Base-by-base conservation (phyloP, 1,139 yeast species). In the Pichia sp. region DNA sequence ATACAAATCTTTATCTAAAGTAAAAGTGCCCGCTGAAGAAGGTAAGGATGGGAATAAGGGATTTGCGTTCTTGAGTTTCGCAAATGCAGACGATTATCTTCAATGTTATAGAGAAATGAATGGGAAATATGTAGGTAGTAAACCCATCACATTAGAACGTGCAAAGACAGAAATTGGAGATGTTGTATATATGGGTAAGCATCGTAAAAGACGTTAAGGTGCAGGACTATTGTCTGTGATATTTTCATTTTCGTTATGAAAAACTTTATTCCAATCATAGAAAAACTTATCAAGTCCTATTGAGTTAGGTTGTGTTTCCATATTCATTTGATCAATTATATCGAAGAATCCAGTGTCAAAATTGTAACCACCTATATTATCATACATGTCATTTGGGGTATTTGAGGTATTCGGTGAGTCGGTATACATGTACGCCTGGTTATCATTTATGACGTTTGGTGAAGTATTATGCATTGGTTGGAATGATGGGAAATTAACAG, bases 61-160 rank as follows among this genome's bases (percentile, higher is more conserved):
- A 5, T 82, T 65, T 53, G 91, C 88, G 5, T 82, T 82, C 58
- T 81, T 82, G 18, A 76, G 85, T 2, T 82, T 82, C 59, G 65
- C 64, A 2, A 69, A 68, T 46, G 63, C 87, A 0, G 76, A 77
- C 24, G 89, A 77, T 52, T 83, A 80, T 54, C 66, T 83, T 46
- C 64, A 64, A 38, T 88, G 91, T 4, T 83, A 80, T 61, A 79
- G 77, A 54, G 85, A 80, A 52, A 74, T 81, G 78, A 80, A 83
- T 56, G 84, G 86, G 31, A 80, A 81, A 57, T 82, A 80, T 51
- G 70, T 84, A 35, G 94, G 93, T 1, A 75, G 72, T 50, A 81
- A 79, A 50, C 93, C 93, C 0, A 78, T 83, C 26, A 81, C 75
- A 49, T 63, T 83, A 58, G 78, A 79, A 58, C 67, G 80, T 45